Base-by-base conservation (phyloP, 108 stramenopile genomes). In the Skeletonema menzelii region DNA sequence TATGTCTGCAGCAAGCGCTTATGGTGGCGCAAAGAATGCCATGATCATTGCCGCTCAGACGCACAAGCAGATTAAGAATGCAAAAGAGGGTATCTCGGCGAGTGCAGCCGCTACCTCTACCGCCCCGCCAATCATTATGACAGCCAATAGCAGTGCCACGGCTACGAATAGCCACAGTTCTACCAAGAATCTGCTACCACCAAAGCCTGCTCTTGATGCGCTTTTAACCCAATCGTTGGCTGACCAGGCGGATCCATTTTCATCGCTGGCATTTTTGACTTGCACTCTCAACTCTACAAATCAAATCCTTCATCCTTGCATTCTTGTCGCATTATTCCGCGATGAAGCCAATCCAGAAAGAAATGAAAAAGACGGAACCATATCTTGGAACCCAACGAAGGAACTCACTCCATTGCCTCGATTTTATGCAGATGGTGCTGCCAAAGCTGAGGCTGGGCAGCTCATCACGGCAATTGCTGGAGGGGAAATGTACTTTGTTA, bases 51-150 rank as follows among this genome's bases (percentile, higher is more conserved):
- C 77, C 27, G 77, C 77, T 15, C 63, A 79, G 31, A 78, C 85
- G 32, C 82, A 88, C 20, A 47, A 75, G 47, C 88, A 89, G 59
- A 59, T 89, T 17, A 58, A 74, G 44, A 81, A 88, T 62, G 87
- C 88, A 34, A 87, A 88, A 73, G 68, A 70, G 24, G 85, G 87
- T 22, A 62, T 64, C 49, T 69, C 76, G 8, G 84, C 83, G 24
- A 55, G 30, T 46, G 70, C 38, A 31, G 72, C 61, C 30, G 63
- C 72, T 3, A 6, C 72, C 0, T 17, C 55, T 38, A 31, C 63
- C 19, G 15, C 46, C 22, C 65, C 27, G 47, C 70, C 70, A 27
- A 27, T 27, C n/a, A 49, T 35, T 13, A 40, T 59, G 40, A 55
- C 30, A 19, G 11, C 19, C 13, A n/a, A 27, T 15, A 63, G 26